These are phyloP conservation scores for Tausonia pullulans DNA, from an alignment of 1,284 basidiomycete species.

Conservation along the genomic window DNA sequence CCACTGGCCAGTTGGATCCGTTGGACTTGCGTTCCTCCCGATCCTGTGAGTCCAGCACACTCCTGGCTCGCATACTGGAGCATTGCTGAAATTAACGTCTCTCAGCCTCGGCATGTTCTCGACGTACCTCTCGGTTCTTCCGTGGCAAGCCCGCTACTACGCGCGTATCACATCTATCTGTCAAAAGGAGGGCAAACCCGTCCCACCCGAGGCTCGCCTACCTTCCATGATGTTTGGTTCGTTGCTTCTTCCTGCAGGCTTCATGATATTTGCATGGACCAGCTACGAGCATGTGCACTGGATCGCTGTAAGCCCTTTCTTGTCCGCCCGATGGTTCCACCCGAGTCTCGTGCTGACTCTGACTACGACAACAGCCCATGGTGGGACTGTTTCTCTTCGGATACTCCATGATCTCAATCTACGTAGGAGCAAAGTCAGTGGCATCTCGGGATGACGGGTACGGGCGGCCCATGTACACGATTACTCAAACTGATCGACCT, in stretches of 20 bases:
- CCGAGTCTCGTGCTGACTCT: no score
- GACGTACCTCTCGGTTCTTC: slow-evolving; percentile 18
- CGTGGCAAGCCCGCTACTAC: slow-evolving; percentile 22
- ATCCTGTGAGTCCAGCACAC: neutral
- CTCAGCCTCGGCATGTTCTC: slow-evolving; percentile 17
- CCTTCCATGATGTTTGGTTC: slow-evolving; percentile 21
- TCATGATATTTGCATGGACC: slow-evolving; percentile 25
- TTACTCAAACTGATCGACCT: slow-evolving; percentile 16
- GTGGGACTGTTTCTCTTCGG: slow-evolving; percentile 9
- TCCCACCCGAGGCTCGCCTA: slow-evolving; percentile 23
- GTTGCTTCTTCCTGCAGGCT: slow-evolving; percentile 23
- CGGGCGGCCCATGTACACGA: neutral
- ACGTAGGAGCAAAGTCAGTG: neutral
- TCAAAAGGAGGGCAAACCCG: slow-evolving; percentile 11
- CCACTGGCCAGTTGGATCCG: slow-evolving; percentile 7
- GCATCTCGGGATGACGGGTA: neutral
- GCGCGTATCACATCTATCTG: slow-evolving; percentile 13
- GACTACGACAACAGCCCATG: neutral
- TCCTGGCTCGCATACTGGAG: neutral
- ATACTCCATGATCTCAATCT: slow-evolving; percentile 1
- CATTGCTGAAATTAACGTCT: neutral
- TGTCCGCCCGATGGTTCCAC: no score
- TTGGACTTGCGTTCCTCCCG: slow-evolving; percentile 6
- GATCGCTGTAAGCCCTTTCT: neutral
- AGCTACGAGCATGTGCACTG: slow-evolving; percentile 13